phyloP scores from a whole-genome alignment of 495 filamentous ascomycete species.

The Sordaria brevicollis region DNA sequence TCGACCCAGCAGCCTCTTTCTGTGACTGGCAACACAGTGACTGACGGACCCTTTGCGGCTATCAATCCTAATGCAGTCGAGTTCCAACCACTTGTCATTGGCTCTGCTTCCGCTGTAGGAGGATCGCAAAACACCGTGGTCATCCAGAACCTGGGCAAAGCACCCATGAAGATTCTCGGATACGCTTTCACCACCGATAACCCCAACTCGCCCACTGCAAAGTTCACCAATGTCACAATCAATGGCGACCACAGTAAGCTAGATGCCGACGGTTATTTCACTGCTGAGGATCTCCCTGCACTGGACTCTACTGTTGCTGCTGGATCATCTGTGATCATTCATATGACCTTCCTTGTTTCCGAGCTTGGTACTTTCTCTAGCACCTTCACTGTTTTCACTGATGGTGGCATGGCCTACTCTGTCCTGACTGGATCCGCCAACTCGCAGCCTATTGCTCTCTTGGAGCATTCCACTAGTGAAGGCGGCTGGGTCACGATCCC shows the following conservation, averaged over 20 bases:
- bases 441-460: slow-evolving; percentile 6
- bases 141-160: slow-evolving; percentile 26
- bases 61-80: slow-evolving; percentile 25
- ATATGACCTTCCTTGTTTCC: slow-evolving; percentile 17
- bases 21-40: slow-evolving; percentile 11
- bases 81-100: slow-evolving; percentile 28
- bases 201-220: slow-evolving; percentile 1
- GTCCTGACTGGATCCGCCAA: slow-evolving; percentile 20
- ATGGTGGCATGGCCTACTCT: slow-evolving; percentile 20
- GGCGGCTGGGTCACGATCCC: slow-evolving; percentile 8
- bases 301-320: slow-evolving; percentile 15
- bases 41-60: slow-evolving; percentile 18
- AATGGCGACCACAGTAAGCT: slow-evolving; percentile 8
- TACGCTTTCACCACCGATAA: slow-evolving; percentile 19
- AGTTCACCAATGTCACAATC: slow-evolving; percentile 18
- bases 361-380: slow-evolving; percentile 16
- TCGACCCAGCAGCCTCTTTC: slow-evolving; percentile 23
- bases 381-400: slow-evolving; percentile 18
- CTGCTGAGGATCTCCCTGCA: slow-evolving; percentile 18
- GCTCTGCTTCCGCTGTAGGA: slow-evolving; percentile 9
- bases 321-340: slow-evolving; percentile 17
- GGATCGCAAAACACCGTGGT: slow-evolving; percentile 21
- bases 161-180: slow-evolving; percentile 24
- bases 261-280: slow-evolving; percentile 17
- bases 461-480: slow-evolving; percentile 4